Evolutionary conservation across 2,329 filamentous ascomycete species (phyloP).

Genomic region (Diplocarpon mali): DNA sequence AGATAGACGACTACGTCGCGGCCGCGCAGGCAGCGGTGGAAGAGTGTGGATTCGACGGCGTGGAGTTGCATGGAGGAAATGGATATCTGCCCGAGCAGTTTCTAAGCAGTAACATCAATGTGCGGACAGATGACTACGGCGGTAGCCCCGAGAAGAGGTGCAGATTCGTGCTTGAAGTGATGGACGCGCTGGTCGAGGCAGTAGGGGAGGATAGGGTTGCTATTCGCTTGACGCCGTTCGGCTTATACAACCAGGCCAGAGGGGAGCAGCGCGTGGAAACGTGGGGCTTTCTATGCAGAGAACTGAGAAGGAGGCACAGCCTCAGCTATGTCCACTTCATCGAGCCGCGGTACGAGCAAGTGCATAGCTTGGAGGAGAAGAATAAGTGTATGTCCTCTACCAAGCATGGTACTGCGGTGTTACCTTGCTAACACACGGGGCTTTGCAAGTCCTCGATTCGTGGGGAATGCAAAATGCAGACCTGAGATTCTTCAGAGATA

Average conservation of each 20-base stretch:
- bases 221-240: slow-evolving; percentile 48
- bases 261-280: slow-evolving; percentile 41
- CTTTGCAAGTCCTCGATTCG: slow-evolving; percentile 29
- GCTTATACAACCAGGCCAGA: slow-evolving; percentile 40
- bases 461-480: slow-evolving; percentile 37
- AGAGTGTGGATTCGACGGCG: too few relatives aligned
- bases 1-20: too few relatives aligned
- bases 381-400: slow-evolving; percentile 27
- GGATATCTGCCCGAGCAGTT: too few relatives aligned
- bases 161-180: too few relatives aligned
- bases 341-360: slow-evolving; percentile 42
- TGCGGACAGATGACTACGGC: too few relatives aligned
- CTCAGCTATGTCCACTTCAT: slow-evolving; percentile 49
- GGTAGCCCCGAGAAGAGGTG: too few relatives aligned
- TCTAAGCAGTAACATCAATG: too few relatives aligned
- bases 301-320: slow-evolving; percentile 37
- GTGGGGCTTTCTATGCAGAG: slow-evolving; percentile 38
- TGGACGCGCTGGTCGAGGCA: too few relatives aligned
- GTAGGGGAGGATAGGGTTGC: too few relatives aligned
- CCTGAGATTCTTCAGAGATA: slow-evolving; percentile 37
- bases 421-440: neutral
- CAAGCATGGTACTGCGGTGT: neutral
- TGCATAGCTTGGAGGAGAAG: slow-evolving; percentile 38
- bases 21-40: too few relatives aligned
- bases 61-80: too few relatives aligned